A percentile compares a stretch with the other conserved stretches of the same genome.
These are phyloP conservation scores for Stylonectria norvegica DNA, from an alignment of 2,329 filamentous ascomycete species.

Conservation along the genomic window DNA sequence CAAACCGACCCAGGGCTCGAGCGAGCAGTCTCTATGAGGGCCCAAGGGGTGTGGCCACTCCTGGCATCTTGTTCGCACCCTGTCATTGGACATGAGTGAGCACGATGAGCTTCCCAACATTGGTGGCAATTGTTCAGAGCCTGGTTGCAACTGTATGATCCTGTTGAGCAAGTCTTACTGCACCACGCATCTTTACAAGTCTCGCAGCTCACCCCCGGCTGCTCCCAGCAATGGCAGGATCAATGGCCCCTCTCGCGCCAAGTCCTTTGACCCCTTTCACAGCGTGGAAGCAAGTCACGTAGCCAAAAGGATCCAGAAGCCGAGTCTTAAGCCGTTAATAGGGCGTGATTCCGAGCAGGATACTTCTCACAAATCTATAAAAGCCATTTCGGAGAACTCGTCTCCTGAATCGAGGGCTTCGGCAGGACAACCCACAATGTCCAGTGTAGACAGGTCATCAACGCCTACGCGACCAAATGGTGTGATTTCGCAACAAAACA, in stretches of 20 bases:
- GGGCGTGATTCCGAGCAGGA: no score
- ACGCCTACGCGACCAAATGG: no score
- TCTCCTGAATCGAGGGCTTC: no score
- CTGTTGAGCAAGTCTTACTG: constrained; percentile 16
- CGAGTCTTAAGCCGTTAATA: neutral
- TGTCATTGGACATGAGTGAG: constrained; percentile 15
- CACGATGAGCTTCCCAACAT: constrained; percentile 10
- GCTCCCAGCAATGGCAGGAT: no score
- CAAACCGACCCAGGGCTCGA: no score
- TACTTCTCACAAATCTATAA: no score
- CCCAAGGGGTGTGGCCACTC: neutral
- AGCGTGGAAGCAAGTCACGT: constrained; percentile 8
- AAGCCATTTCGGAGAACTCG: no score
- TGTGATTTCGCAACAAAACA: no score
- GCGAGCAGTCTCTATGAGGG: no score
- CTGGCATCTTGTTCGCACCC: constrained; percentile 3
- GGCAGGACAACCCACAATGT: no score
- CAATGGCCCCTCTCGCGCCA: constrained; percentile 1
- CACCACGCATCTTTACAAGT: constrained; percentile 10
- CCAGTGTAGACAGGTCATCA: no score
- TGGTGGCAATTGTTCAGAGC: constrained; percentile 14
- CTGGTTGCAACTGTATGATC: constrained; percentile 12
- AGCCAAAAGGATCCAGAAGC: constrained; percentile 15
- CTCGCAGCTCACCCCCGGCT: neutral
- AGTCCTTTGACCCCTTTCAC: constrained; percentile 1